These are phyloP conservation scores for Venturia pyrina DNA, from an alignment of 2,329 filamentous ascomycete genomes.

Conservation along the genomic window DNA sequence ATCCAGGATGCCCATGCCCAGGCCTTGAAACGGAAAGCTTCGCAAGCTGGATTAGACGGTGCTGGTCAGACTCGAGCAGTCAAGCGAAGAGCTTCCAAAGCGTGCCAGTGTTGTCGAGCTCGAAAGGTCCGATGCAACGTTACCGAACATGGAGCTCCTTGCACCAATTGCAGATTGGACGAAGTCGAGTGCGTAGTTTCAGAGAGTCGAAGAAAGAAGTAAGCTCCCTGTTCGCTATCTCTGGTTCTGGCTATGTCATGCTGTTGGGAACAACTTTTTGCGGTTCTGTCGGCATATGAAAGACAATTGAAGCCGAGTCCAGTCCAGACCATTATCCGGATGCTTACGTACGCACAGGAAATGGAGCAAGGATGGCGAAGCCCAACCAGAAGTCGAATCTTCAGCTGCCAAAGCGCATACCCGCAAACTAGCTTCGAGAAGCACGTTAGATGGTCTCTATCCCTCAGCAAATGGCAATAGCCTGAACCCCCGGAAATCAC, in stretches of 20 bases:
- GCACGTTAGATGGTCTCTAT: constrained; percentile 26
- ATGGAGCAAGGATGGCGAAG: constrained; percentile 33
- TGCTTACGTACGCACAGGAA: constrained; percentile 22
- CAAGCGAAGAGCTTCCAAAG: constrained; percentile 82
- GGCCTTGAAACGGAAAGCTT: constrained; percentile 48
- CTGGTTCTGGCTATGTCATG: neutral
- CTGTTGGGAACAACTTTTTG: neutral
- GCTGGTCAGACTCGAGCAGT: constrained; percentile 43
- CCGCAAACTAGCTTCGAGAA: constrained; percentile 30
- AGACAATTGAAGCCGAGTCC: neutral
- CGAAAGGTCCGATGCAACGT: constrained; percentile 93
- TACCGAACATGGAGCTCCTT: constrained; percentile 73
- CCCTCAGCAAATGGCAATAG: constrained; percentile 20
- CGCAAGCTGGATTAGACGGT: constrained; percentile 44
- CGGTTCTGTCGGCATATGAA: neutral
- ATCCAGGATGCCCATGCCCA: constrained; percentile 5
- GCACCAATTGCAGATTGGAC: constrained; percentile 77
- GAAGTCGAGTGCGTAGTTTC: constrained; percentile 60
- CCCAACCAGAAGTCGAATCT: constrained; percentile 16
- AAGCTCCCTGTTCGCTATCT: constrained; percentile 31
- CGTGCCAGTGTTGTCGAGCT: constrained; percentile 78
- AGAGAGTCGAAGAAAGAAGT: constrained; percentile 78
- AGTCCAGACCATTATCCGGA: neutral
- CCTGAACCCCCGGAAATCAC: constrained; percentile 31
- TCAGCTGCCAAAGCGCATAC: constrained; percentile 18